Percentiles rank a stretch among this genome's conserved stretches.
Evolutionary conservation across 2,329 filamentous ascomycete genomes (phyloP).

Genomic region (Biscogniauxia mediterranea): DNA sequence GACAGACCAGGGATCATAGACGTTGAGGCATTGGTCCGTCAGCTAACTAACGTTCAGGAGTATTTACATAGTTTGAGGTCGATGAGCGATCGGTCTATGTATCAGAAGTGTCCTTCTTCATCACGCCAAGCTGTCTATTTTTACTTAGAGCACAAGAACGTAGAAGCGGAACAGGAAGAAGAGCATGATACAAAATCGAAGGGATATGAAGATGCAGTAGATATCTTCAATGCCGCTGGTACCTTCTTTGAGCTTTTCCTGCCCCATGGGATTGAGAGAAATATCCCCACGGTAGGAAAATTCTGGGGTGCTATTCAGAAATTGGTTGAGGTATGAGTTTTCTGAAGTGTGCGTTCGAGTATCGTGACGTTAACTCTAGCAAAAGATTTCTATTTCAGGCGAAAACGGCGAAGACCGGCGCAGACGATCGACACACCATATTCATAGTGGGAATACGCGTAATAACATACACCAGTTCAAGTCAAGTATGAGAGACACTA

Average conservation of each 20-base stretch:
- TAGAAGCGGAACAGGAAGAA: slow-evolving; percentile 3
- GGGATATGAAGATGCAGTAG: slow-evolving; percentile 16
- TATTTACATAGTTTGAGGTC: neutral
- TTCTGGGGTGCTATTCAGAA: slow-evolving; percentile 25
- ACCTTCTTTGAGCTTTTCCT: slow-evolving; percentile 24
- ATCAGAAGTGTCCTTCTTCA: slow-evolving; percentile 14
- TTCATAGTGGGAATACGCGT: neutral
- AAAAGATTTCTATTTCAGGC: neutral
- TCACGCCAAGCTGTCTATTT: slow-evolving; percentile 1
- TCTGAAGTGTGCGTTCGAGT: neutral
- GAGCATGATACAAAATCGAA: neutral
- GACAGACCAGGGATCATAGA: slow-evolving; percentile 1
- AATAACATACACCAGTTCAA: slow-evolving; percentile 2
- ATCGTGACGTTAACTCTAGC: neutral
- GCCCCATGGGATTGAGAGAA: slow-evolving; percentile 8
- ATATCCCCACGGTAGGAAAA: slow-evolving; percentile 18
- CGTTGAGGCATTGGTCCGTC: slow-evolving; percentile 2
- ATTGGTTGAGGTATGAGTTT: slow-evolving; percentile 19
- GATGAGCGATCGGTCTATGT: slow-evolving; percentile 15
- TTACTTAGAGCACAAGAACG: slow-evolving; percentile 1
- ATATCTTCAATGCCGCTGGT: slow-evolving; percentile 25
- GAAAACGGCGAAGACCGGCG: neutral
- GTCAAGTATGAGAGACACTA: slow-evolving; percentile 12
- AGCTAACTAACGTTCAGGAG: neutral
- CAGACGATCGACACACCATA: neutral